Conservation (phyloP, 2,329 filamentous ascomycete species). For the Colletotrichum brevisporum region DNA sequence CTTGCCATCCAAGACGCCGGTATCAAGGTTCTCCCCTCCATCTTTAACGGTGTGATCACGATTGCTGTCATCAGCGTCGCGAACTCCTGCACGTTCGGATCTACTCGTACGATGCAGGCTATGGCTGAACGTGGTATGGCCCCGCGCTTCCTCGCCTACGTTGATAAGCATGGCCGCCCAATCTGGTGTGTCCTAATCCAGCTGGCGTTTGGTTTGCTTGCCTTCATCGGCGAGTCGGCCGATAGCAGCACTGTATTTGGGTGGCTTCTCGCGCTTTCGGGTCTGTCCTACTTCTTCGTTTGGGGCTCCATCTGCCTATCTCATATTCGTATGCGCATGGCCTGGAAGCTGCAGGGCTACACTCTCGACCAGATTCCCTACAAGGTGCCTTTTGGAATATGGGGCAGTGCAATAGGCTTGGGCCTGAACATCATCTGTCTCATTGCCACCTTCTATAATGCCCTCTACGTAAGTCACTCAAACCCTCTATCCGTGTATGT, state of each 20-base stretch:
- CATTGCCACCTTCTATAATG: conserved; percentile 80
- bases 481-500: background rate
- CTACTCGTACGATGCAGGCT: conserved; percentile 65
- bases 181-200: conserved; percentile 67
- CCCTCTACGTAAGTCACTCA: conserved; percentile 63
- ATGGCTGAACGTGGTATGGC: conserved; percentile 65
- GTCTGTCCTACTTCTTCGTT: conserved; percentile 80
- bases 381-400: conserved; percentile 66
- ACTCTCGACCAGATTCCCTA: conserved; percentile 64
- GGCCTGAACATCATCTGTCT: conserved; percentile 77
- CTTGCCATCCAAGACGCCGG: conserved; percentile 65
- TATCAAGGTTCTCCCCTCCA: conserved; percentile 63
- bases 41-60: conserved; percentile 67
- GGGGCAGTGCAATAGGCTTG: conserved; percentile 79
- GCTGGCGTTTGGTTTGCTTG: conserved; percentile 71
- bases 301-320: conserved; percentile 79
- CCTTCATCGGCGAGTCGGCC: conserved; percentile 60
- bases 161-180: conserved; percentile 73
- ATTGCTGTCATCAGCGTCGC: conserved; percentile 66
- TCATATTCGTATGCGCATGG: conserved; percentile 76
- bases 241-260: conserved; percentile 65
- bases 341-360: conserved; percentile 72
- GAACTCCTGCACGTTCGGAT: conserved; percentile 66
- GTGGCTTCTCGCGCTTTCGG: conserved; percentile 80
- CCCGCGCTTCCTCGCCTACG: conserved; percentile 70